Evolutionary conservation across 495 filamentous ascomycete species (phyloP).

Genomic region (Podospora bellae-mahoneyi): DNA sequence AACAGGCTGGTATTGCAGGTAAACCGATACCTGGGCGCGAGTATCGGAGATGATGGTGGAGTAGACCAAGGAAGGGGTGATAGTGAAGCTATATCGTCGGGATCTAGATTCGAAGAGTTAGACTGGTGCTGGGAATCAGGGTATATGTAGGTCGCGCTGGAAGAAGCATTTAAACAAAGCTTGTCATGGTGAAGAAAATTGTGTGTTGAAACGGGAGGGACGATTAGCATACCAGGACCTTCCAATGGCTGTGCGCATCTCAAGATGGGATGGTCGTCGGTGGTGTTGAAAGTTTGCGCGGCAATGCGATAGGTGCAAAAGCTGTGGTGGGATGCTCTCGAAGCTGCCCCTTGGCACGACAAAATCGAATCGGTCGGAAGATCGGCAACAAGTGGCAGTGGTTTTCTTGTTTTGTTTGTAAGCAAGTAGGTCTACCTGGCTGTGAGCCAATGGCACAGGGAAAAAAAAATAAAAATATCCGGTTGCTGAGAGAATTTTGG

Average conservation of each 20-base stretch:
- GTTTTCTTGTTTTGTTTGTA: not conserved
- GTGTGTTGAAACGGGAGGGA: not conserved
- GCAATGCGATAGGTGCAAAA: not conserved
- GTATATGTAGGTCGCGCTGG: not conserved
- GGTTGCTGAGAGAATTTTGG: not conserved
- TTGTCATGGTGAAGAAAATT: too few species aligned
- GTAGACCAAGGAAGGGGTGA: slow-evolving; percentile 16
- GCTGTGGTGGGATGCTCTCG: not conserved
- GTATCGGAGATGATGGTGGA: slow-evolving; percentile 59
- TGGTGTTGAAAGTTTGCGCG: not conserved
- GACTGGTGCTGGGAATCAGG: not conserved
- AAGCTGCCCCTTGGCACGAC: not conserved
- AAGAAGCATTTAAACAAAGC: too few species aligned
- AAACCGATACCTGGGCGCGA: slow-evolving; percentile 78
- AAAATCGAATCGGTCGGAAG: not conserved
- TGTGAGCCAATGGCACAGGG: not conserved
- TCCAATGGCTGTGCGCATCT: not conserved
- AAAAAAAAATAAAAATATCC: not conserved
- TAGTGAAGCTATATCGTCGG: slow-evolving; percentile 5
- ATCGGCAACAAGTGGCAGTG: not conserved
- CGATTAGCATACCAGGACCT: not conserved
- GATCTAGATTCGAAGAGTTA: not conserved
- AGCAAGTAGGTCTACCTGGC: not conserved
- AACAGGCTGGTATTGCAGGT: slow-evolving; percentile 65
- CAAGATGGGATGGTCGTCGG: not conserved